Conservation (phyloP, 768 basidiomycete genomes). For the Podaxis sp. region DNA sequence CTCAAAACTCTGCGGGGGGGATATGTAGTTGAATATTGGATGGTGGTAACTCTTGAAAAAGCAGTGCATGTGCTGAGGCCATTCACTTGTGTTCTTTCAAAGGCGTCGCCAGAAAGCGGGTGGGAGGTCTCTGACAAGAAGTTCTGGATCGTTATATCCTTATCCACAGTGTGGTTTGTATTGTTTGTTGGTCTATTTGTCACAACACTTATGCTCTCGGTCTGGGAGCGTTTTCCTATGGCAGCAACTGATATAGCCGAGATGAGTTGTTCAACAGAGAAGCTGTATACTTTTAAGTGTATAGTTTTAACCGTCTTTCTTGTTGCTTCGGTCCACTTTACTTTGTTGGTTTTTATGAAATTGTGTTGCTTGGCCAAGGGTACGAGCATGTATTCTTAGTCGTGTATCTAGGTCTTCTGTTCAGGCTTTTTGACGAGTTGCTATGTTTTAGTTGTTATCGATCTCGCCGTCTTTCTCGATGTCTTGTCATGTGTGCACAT, state of each 20-base stretch:
- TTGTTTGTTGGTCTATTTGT: neutral
- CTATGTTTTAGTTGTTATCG: too few relatives aligned
- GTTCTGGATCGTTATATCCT: slow-evolving; percentile 1
- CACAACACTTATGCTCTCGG: neutral
- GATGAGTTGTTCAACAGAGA: neutral
- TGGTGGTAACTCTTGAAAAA: neutral
- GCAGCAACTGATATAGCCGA: neutral
- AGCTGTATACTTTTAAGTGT: neutral
- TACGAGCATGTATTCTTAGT: too few relatives aligned
- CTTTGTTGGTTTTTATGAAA: neutral
- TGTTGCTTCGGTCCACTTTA: neutral
- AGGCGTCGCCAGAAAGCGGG: neutral
- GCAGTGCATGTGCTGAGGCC: neutral
- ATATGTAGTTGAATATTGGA: neutral
- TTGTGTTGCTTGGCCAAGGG: neutral
- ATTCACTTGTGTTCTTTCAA: neutral
- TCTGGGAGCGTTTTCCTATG: neutral
- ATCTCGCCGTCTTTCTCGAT: too few relatives aligned
- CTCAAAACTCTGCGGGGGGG: neutral
- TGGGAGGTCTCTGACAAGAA: neutral
- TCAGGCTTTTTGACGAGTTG: too few relatives aligned
- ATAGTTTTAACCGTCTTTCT: neutral
- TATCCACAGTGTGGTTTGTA: neutral
- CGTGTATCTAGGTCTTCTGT: too few relatives aligned
- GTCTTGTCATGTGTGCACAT: too few relatives aligned